These are phyloP conservation scores for Taphrina populina DNA, from an alignment of 1,139 yeast genomes.

Conservation along the genomic window DNA sequence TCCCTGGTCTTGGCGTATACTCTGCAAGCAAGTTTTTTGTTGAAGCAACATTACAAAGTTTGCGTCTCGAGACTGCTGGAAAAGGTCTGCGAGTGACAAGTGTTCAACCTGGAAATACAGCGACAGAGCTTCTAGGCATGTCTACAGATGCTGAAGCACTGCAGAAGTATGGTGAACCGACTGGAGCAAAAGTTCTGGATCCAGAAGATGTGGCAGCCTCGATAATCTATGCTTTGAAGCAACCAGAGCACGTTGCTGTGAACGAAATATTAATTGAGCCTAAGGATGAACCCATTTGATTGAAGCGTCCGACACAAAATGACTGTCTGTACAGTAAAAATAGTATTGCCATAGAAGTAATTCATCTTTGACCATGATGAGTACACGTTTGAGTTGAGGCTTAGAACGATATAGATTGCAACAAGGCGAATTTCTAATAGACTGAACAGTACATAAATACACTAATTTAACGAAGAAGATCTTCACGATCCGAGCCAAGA, in stretches of 20 bases:
- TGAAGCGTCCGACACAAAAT: no score
- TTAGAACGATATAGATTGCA: no score
- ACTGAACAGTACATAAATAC: no score
- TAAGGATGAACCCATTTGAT: slow-evolving; percentile 14
- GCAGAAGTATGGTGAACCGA: slow-evolving; percentile 17
- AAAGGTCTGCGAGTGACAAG: slow-evolving; percentile 21
- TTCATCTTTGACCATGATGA: no score
- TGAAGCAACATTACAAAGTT: slow-evolving; percentile 12
- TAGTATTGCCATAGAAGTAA: no score
- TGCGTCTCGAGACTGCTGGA: slow-evolving; percentile 24
- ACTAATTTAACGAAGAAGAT: no score
- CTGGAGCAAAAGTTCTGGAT: slow-evolving; percentile 22
- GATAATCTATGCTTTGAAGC: slow-evolving; percentile 20
- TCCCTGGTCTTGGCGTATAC: slow-evolving; percentile 19
- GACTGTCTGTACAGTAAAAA: no score
- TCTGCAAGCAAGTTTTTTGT: slow-evolving; percentile 24
- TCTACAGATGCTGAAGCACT: slow-evolving; percentile 15
- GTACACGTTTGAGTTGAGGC: no score
- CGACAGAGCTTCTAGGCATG: slow-evolving; percentile 19
- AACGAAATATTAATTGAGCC: slow-evolving; percentile 18
- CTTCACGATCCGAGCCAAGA: no score
- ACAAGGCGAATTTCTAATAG: no score
- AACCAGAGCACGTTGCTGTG: slow-evolving; percentile 21
- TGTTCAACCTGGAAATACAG: slow-evolving; percentile 17
- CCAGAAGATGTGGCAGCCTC: slow-evolving; percentile 18